Percentiles rank a stretch among this genome's conserved stretches.
Conservation (phyloP, 2,329 filamentous ascomycete genomes). For the Stagonosporopsis vannaccii region DNA sequence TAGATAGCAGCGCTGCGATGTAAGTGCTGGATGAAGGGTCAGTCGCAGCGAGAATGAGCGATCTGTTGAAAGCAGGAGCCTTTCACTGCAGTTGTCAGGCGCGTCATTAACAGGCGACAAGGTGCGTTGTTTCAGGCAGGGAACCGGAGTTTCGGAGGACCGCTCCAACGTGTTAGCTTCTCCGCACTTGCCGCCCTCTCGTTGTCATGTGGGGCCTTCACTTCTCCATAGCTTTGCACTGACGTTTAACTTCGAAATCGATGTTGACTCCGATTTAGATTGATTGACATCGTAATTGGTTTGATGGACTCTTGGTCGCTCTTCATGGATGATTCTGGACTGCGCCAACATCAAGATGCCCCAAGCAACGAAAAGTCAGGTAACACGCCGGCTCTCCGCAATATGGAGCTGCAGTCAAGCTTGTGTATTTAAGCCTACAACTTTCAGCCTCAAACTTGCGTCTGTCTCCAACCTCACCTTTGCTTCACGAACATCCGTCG, state of each 20-base stretch:
- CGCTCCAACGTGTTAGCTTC: no score
- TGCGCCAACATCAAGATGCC: background rate
- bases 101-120: slow-evolving; percentile 1
- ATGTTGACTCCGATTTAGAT: background rate
- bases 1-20: background rate
- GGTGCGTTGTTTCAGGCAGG: slow-evolving; percentile 1
- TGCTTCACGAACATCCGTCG: no score
- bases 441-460: background rate
- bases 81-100: background rate
- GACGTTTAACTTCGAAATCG: background rate
- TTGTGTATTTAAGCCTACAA: slow-evolving; percentile 5
- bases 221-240: background rate
- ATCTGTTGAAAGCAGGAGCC: background rate
- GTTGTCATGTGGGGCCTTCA: slow-evolving; percentile 5
- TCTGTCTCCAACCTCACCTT: no score
- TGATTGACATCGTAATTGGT: background rate
- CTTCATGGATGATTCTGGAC: background rate
- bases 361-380: background rate
- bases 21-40: background rate
- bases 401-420: slow-evolving; percentile 16
- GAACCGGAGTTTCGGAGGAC: background rate
- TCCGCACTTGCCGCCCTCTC: slow-evolving; percentile 1
- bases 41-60: background rate
- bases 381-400: slow-evolving; percentile 34
- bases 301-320: background rate